Base-by-base conservation (phyloP, 1,284 basidiomycete species). In the Ustilago esculenta region DNA sequence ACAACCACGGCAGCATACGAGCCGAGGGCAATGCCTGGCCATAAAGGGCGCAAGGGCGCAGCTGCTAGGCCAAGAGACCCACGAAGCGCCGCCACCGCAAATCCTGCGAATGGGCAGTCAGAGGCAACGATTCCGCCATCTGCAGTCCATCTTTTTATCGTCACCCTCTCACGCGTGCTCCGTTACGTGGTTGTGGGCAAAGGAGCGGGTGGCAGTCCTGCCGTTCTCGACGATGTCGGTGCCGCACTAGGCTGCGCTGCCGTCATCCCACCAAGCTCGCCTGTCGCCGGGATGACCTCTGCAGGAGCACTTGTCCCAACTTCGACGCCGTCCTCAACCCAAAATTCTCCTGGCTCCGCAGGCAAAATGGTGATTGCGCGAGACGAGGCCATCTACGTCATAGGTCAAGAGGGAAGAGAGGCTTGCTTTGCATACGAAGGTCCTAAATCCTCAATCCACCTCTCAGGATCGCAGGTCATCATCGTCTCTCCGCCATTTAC, bases 321-420 rank as follows among this genome's bases (percentile, higher is more conserved):
- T 2, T 17, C 29, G 9, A 45, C 45, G 12, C 1, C 41, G 14
- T 34, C 46, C 17, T 34, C 35, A 7, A 27, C 54, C 0, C 40
- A 27, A 33, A 24, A 33, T 21, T 35, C 46, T 18, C n/a, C 40
- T 1, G 40, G 63, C 86, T 87, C 86, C 83, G 86, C 47, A 84
- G 86, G 50, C 84, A 85, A 92, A 77, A 88, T 98, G 73, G 87
- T 95, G 11, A 87, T 98, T 2, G 95, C 94, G 0, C 85, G 91
- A 51, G 92, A 96, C 48, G 95, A 98, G 74, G 94, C 94, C 1
- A 89, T 98, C 35, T 96, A 95, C 75, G 85, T 92, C 8, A 92
- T 92, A 77, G 89, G 90, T 0, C 87, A 88, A 0, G 91, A 94
- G 20, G 92, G 92, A 0, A 85, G 94, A 50, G 90, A 92, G 1